Conservation (phyloP, 768 basidiomycete species). For the Polyporus arcularius region DNA sequence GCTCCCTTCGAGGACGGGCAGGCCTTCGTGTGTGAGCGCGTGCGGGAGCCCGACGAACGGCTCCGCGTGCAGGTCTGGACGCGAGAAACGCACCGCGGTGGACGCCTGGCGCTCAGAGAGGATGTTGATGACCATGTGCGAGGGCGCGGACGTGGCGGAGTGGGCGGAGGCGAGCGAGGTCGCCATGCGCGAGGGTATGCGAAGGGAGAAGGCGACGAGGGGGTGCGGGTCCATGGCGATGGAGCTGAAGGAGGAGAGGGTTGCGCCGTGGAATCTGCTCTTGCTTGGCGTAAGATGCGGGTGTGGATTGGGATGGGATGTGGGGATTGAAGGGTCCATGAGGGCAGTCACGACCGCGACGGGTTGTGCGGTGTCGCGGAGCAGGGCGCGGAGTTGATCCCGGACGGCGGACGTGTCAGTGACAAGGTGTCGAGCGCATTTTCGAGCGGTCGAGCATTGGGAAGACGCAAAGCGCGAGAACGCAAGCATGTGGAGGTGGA, state of each 20-base stretch:
- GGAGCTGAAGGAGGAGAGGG: constrained; percentile 90
- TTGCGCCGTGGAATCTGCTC: constrained; percentile 77
- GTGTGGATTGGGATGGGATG: neutral
- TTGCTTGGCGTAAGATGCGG: neutral
- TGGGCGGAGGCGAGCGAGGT: constrained; percentile 44
- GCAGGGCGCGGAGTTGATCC: constrained; percentile 49
- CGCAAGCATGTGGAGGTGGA: neutral
- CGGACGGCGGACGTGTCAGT: constrained; percentile 9
- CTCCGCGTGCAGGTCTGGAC: constrained; percentile 64
- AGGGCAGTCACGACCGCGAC: constrained; percentile 83
- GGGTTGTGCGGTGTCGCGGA: constrained; percentile 81
- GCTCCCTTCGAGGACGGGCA: constrained; percentile 59
- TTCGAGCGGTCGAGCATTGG: neutral
- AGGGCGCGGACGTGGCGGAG: constrained; percentile 21
- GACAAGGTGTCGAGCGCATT: neutral
- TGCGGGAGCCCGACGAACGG: constrained; percentile 53
- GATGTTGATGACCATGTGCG: constrained; percentile 79
- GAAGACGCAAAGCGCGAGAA: neutral
- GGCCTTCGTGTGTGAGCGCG: constrained; percentile 48
- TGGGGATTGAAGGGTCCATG: constrained; percentile 39
- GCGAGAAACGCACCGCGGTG: constrained; percentile 69
- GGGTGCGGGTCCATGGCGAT: constrained; percentile 89
- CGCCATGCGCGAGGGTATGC: constrained; percentile 89
- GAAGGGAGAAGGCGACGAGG: constrained; percentile 86
- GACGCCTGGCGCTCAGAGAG: constrained; percentile 68